Conservation (phyloP, 2,329 filamentous ascomycete genomes). For the Blastomyces parvus region DNA sequence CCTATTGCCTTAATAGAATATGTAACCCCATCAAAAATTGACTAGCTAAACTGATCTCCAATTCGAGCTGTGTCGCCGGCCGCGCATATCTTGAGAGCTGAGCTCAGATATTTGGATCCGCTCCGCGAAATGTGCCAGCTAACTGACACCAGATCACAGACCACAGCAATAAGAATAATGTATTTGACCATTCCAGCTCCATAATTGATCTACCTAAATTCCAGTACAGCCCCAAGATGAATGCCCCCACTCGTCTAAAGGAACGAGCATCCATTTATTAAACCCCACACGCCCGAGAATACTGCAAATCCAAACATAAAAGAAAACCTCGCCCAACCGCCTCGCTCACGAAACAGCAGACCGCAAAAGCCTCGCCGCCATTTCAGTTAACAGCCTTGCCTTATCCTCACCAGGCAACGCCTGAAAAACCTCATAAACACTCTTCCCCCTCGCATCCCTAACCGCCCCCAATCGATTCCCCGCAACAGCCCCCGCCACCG, state of each 20-base stretch:
- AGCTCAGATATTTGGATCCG: too few species aligned
- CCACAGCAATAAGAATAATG: too few species aligned
- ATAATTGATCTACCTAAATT: background rate
- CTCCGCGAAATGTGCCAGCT: too few species aligned
- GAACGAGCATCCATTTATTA: background rate
- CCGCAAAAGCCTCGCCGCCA: conserved; percentile 73
- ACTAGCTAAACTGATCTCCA: too few species aligned
- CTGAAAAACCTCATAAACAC: conserved; percentile 82
- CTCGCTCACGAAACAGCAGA: conserved; percentile 18
- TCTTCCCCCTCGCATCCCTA: conserved; percentile 84
- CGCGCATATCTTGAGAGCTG: too few species aligned
- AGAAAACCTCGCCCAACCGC: too few species aligned
- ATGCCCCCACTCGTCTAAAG: background rate
- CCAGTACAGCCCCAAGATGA: background rate
- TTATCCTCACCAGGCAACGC: conserved; percentile 77
- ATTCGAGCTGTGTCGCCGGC: too few species aligned
- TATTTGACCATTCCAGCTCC: background rate
- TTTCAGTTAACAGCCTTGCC: conserved; percentile 67
- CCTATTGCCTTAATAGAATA: too few species aligned
- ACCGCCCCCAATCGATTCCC: conserved; percentile 87
- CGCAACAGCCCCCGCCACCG: conserved; percentile 81
- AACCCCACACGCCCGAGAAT: background rate
- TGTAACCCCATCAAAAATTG: too few species aligned
- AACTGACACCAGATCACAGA: too few species aligned
- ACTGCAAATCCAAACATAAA: background rate